Conservation (phyloP, 1,284 basidiomycete species). For the Cryptococcus sp. region DNA sequence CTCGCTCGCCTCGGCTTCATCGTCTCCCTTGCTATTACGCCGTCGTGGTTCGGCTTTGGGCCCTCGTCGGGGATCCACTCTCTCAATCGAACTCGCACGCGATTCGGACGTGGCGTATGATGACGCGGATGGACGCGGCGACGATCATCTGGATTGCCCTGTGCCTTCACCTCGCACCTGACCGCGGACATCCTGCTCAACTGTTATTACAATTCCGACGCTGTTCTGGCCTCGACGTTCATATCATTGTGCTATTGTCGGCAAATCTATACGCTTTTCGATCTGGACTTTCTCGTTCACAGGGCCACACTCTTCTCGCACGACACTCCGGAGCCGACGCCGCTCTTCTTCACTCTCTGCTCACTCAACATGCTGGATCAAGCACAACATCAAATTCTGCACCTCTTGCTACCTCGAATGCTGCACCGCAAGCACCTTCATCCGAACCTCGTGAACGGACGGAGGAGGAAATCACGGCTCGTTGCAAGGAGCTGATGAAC, state of each 20-base stretch:
- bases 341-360: constrained; percentile 63
- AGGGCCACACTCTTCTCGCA: constrained; percentile 88
- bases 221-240: too few relatives aligned
- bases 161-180: constrained; percentile 11
- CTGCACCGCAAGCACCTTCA: constrained; percentile 20
- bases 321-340: constrained; percentile 84
- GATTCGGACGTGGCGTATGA: constrained; percentile 1
- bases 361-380: constrained; percentile 62
- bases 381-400: constrained; percentile 46
- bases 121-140: not conserved
- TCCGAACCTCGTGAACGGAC: constrained; percentile 38
- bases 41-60: constrained; percentile 10
- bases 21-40: constrained; percentile 4
- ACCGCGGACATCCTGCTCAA: not conserved
- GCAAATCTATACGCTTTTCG: not conserved
- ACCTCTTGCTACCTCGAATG: constrained; percentile 35
- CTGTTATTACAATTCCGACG: too few relatives aligned
- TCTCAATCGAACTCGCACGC: constrained; percentile 11
- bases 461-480: constrained; percentile 53
- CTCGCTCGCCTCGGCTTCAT: constrained; percentile 7
- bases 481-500: constrained; percentile 64
- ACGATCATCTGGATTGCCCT: constrained; percentile 9
- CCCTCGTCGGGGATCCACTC: constrained; percentile 21
- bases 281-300: constrained; percentile 11
- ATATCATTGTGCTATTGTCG: too few relatives aligned